Evolutionary conservation across 2,329 filamentous ascomycete genomes (phyloP), one percentile per base, ranked within the genome.

Genomic region (Xylariaceae sp.): DNA sequence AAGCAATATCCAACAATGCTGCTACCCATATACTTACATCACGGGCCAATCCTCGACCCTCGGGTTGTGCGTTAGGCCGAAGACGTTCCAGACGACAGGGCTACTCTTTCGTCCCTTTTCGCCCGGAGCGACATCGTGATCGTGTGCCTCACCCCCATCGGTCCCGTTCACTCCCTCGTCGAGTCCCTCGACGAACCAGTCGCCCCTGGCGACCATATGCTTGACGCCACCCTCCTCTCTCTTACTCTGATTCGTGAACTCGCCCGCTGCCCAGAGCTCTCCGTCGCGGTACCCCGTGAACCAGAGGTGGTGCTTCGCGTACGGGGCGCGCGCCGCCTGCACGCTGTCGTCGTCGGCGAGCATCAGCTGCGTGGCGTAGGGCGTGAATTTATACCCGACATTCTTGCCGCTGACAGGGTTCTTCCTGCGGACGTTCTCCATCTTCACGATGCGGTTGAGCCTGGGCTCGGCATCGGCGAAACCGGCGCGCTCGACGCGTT

Each of bases 381-480:
- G 76, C 2, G 74, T 60, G 29, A 84, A 70, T 64, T 80, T 81
- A 69, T 81, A 84, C 0, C 73, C 80, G 0, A 82, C 73, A 6
- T 75, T 75, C 54, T 75, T 77, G n/a, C 78, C 77, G 7, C 79
- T 81, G 20, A 81, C 70, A 1, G 66, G 65, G 57, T 84, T 84
- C 51, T 69, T 73, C 60, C 74, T 74, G 14, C 60, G 67, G 7
- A 73, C 65, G 57, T 81, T 83, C 62, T 82, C 75, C 40, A 84
- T 68, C 56, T 79, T 79, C 56, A 83, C 73, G 5, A 75, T 67
- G 1, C 80, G 75, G 56, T 86, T 86, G 32, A 80, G 70, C 9
- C 71, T 67, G 0, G 83, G 81, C 55, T 81, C 81, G 0, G 83
- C 81, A 49, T 85, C 81, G 3, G 82, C 70, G 53, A 78, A 77